Percentiles rank a stretch among this genome's conserved stretches.
Evolutionary conservation across 2,329 filamentous ascomycete species (phyloP).

Genomic region (Pseudogymnoascus sp.): DNA sequence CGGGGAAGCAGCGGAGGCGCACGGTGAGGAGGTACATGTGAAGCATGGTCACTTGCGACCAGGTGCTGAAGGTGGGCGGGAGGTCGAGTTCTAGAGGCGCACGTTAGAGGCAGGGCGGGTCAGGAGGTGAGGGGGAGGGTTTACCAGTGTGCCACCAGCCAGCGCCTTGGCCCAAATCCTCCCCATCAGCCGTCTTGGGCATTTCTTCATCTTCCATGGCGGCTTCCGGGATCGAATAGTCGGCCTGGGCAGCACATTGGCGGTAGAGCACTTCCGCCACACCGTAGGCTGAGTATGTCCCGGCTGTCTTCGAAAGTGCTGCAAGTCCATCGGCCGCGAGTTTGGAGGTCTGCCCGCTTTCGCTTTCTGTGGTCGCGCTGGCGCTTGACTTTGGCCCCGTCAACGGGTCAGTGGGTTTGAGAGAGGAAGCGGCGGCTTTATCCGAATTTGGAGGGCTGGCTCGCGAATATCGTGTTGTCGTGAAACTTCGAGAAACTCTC

Average conservation of each 20-base stretch:
- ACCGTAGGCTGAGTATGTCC: slow-evolving; percentile 73
- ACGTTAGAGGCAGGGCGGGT: slow-evolving; percentile 2
- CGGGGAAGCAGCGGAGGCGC: slow-evolving; percentile 71
- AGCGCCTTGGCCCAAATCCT: slow-evolving; percentile 70
- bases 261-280: slow-evolving; percentile 74
- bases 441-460: slow-evolving; percentile 19
- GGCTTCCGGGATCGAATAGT: slow-evolving; percentile 68
- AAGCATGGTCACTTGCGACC: slow-evolving; percentile 92
- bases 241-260: slow-evolving; percentile 63
- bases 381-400: slow-evolving; percentile 8
- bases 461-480: slow-evolving; percentile 23
- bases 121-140: slow-evolving; percentile 24
- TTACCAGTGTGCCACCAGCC: slow-evolving; percentile 79
- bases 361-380: neutral
- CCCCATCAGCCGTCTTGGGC: slow-evolving; percentile 66
- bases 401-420: slow-evolving; percentile 17
- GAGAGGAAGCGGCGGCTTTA: slow-evolving; percentile 18
- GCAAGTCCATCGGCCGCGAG: slow-evolving; percentile 19
- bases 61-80: slow-evolving; percentile 83
- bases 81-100: slow-evolving; percentile 62
- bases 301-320: slow-evolving; percentile 27
- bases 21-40: slow-evolving; percentile 91
- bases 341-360: slow-evolving; percentile 17
- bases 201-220: slow-evolving; percentile 60
- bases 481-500: slow-evolving; percentile 19